Evolutionary conservation across 1,139 yeast species (phyloP), one percentile per base, ranked within the genome.

Genomic region (Diutina scorzettiae): DNA sequence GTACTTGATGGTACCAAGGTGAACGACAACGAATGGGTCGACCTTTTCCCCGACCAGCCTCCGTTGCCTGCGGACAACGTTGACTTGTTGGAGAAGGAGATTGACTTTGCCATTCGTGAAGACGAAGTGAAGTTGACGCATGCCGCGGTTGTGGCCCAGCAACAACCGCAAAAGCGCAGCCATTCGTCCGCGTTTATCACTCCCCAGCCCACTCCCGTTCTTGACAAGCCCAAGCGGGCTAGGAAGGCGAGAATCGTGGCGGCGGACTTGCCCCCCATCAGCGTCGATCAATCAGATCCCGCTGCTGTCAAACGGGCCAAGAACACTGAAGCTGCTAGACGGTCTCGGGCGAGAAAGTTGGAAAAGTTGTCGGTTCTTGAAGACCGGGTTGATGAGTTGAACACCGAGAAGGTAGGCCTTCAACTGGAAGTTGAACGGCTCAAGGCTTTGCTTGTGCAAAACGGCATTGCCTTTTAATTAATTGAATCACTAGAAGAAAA

Each of bases 281-380:
- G 69, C 45, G 63, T 78, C 43, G 73, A 73, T 31, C 66, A 71
- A 30, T 60, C 59, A 43, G 95, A 87, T 61, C 77, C 81, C 19
- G 74, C 73, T 45, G 75, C 86, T 43, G 57, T 84, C 55, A 85
- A 89, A 60, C 78, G 98, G 55, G 96, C 96, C 34, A 78, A 89
- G 60, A 89, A 89, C 70, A 89, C 97, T 20, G 96, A 87, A 60
- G 96, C 97, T 47, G 97, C 97, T 14, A 78, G 97, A 62, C 75
- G 96, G 58, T 86, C 96, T 37, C 74, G 97, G 53, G 95, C 95
- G 34, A 78, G 95, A 63, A 86, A 87, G 65, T 78, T 83, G 77
- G 86, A 83, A 60, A 75, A 95, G 61, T 82, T 89, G 85, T 57
- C 62, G 46, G 94, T 85, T 57, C 69, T 89, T 59, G 96, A 89